These are phyloP conservation scores for Suhomyces taliae DNA, from an alignment of 1,139 yeast species.

Conservation along the genomic window DNA sequence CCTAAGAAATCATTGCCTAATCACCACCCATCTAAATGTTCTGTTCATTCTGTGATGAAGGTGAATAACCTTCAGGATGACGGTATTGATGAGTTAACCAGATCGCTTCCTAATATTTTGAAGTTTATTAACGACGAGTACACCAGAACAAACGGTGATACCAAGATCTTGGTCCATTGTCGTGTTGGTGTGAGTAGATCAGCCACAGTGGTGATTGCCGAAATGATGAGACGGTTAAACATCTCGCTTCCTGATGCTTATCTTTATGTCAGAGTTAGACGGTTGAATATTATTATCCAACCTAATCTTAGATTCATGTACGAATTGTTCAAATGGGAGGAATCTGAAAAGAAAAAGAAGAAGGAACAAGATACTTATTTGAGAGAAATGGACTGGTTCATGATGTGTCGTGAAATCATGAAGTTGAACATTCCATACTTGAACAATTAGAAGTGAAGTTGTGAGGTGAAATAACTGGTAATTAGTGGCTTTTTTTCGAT, in stretches of 20 bases:
- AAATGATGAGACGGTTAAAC: conserved; percentile 43
- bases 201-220: conserved; percentile 52
- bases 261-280: conserved; percentile 45
- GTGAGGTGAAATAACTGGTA: neutral
- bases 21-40: conserved; percentile 6
- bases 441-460: conserved; percentile 6
- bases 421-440: conserved; percentile 66
- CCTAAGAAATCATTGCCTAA: conserved; percentile 2
- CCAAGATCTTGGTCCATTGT: conserved; percentile 46
- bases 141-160: conserved; percentile 25
- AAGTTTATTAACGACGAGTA: conserved; percentile 37
- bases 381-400: conserved; percentile 85
- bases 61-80: conserved; percentile 50
- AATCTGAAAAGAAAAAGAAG: conserved; percentile 25
- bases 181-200: conserved; percentile 53
- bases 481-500: too few species aligned
- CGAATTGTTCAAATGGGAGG: conserved; percentile 52
- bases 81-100: conserved; percentile 45
- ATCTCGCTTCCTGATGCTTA: conserved; percentile 44
- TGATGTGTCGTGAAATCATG: conserved; percentile 83
- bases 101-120: conserved; percentile 37
- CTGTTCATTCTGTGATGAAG: conserved; percentile 40
- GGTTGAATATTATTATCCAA: conserved; percentile 49
- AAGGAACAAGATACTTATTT: conserved; percentile 28
- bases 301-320: conserved; percentile 51